Evolutionary conservation across 2,329 filamentous ascomycete genomes (phyloP), one percentile per base, ranked within the genome.

Genomic region (Aspergillus sp.): DNA sequence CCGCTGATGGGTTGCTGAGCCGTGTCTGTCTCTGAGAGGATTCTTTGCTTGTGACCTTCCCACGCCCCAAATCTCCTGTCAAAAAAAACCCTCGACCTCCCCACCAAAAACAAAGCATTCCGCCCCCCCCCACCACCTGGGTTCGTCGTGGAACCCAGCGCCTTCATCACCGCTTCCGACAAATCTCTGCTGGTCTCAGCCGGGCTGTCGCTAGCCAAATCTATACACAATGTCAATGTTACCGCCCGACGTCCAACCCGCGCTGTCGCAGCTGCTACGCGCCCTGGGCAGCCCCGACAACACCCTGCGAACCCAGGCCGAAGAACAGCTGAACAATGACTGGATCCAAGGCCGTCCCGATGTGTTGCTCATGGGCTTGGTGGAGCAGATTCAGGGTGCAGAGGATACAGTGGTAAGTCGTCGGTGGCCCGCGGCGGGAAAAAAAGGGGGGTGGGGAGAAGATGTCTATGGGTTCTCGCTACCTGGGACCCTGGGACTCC

Each of bases 281-380:
- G 88, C 82, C 48, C 76, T 98, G 44, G 83, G 91, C 66, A 89
- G 85, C 29, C 67, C 86, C 49, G 89, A 98, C 66, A 98, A 98
- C 66, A 71, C 71, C 37, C 72, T 85, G 49, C 81, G 91, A 57
- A 77, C 82, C 17, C 78, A 85, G 60, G 89, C 89, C 32, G 91
- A 98, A 63, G 85, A 93, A 44, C 82, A 88, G 59, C 69, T 98
- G 42, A 84, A 86, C 60, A 84, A 77, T 63, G 88, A 86, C 70
- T 98, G 91, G 91, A 82, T 86, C 22, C 67, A 69, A 41, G 72
- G 76, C 36, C 76, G 82, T 40, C 88, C 91, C 22, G 88, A 95
- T 52, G 73, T 93, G 48, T 71, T 96, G 47, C 68, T 98, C 56
- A 91, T 96, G 82, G 91, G 88, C 44, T 68, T 98, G 49, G 88